A percentile compares a stretch with the other conserved stretches of the same genome.
Evolutionary conservation across 352 stramenopile genomes (phyloP).

Genomic region (Peronospora belbahrii): DNA sequence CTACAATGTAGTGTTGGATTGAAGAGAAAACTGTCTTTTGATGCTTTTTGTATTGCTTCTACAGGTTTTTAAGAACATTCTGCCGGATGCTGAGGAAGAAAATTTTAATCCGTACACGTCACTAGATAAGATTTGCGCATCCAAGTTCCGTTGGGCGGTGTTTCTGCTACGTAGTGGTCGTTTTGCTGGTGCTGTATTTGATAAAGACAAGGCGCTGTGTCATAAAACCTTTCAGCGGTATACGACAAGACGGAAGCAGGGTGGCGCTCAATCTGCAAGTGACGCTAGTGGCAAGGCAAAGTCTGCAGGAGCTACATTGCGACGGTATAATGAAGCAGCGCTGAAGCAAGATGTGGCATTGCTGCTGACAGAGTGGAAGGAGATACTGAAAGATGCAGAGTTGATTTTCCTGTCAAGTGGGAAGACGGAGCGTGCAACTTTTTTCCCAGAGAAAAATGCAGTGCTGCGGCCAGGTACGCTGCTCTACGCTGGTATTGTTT

Average conservation of each 20-base stretch:
- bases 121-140: conserved; percentile 39
- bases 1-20: not conserved
- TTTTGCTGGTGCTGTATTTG: conserved; percentile 88
- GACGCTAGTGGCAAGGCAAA: conserved; percentile 87
- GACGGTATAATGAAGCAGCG: conserved; percentile 87
- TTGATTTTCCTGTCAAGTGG: conserved; percentile 68
- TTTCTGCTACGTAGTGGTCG: conserved; percentile 88
- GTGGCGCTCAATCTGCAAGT: conserved; percentile 85
- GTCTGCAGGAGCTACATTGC: conserved; percentile 87
- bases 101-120: conserved; percentile 52
- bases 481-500: not conserved
- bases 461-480: conserved; percentile 37
- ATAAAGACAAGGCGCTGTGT: conserved; percentile 80
- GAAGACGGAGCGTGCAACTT: conserved; percentile 64
- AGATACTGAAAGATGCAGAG: conserved; percentile 37
- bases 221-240: conserved; percentile 92
- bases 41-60: not conserved
- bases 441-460: conserved; percentile 69
- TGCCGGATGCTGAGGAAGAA: conserved; percentile 39
- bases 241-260: conserved; percentile 90
- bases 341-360: conserved; percentile 86
- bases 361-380: conserved; percentile 79
- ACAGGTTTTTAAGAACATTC: conserved; percentile 64
- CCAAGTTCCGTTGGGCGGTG: conserved; percentile 74
- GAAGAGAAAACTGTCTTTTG: not conserved